These are phyloP conservation scores for Cladosporium austrohemisphaericum DNA, from an alignment of 2,329 filamentous ascomycete species.

Conservation along the genomic window DNA sequence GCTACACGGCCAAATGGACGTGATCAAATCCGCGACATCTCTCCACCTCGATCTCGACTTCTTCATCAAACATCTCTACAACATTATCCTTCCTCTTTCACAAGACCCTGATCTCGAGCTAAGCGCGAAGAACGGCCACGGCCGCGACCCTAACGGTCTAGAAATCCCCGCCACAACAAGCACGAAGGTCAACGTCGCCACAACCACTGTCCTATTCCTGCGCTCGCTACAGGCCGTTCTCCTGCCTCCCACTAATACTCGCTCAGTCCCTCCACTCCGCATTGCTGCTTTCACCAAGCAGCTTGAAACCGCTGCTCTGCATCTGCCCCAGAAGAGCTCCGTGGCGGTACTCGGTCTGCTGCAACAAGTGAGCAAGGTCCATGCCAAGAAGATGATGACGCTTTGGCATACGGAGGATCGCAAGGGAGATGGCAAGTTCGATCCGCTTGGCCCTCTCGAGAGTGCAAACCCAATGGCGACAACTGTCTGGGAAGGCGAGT, in stretches of 20 bases:
- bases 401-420: slow-evolving; percentile 94
- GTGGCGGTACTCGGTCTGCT: slow-evolving; percentile 76
- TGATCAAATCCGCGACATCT: slow-evolving; percentile 72
- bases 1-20: slow-evolving; percentile 81
- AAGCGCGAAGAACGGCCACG: slow-evolving; percentile 68
- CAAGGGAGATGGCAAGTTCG: slow-evolving; percentile 83
- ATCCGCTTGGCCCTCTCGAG: slow-evolving; percentile 72
- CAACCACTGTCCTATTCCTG: slow-evolving; percentile 86
- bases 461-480: slow-evolving; percentile 85
- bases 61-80: slow-evolving; percentile 93
- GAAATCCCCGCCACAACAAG: slow-evolving; percentile 45
- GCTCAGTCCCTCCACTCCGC: slow-evolving; percentile 72
- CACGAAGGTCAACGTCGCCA: slow-evolving; percentile 85
- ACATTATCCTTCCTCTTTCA: slow-evolving; percentile 72
- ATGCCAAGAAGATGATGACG: slow-evolving; percentile 76
- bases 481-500: slow-evolving; percentile 90
- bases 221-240: slow-evolving; percentile 80
- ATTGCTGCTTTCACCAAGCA: slow-evolving; percentile 94
- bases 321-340: slow-evolving; percentile 84
- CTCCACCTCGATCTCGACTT: slow-evolving; percentile 89
- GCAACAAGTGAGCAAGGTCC: slow-evolving; percentile 72
- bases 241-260: slow-evolving; percentile 68
- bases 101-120: slow-evolving; percentile 84
- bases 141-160: slow-evolving; percentile 50
- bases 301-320: slow-evolving; percentile 74